A percentile compares a stretch with the other conserved stretches of the same genome.
phyloP scores from a whole-genome alignment of 148 eudicot genomes.

The Talinum fruticosum region DNA sequence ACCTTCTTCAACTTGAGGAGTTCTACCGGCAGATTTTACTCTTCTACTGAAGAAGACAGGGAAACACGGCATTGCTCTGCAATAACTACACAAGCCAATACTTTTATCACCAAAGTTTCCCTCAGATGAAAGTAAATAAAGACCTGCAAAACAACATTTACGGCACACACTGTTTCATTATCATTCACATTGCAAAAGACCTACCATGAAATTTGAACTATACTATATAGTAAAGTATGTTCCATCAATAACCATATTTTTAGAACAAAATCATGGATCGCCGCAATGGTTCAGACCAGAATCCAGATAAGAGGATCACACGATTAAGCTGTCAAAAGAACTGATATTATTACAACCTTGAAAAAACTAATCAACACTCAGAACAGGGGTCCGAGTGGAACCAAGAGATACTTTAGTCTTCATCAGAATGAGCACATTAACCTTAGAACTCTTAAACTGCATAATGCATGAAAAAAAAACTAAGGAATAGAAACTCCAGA shows the following conservation, averaged over 20 bases:
- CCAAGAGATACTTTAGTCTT: neutral
- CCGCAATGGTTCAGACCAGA: neutral
- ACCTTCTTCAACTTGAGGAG: constrained; percentile 34
- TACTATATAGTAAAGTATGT: neutral
- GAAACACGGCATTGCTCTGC: constrained; percentile 40
- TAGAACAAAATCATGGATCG: neutral
- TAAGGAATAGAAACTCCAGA: too few relatives aligned
- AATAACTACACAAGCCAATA: constrained; percentile 10
- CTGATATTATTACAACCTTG: neutral
- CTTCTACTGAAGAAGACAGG: constrained; percentile 27
- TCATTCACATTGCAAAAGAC: neutral
- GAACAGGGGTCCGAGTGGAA: neutral
- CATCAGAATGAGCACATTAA: too few relatives aligned
- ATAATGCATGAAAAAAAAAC: too few relatives aligned
- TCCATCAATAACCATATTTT: neutral
- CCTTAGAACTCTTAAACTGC: too few relatives aligned
- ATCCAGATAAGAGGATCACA: neutral
- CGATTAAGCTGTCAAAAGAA: neutral
- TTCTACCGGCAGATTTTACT: constrained; percentile 14
- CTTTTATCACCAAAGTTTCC: constrained; percentile 7
- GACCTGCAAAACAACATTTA: constrained; percentile 22
- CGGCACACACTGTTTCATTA: neutral
- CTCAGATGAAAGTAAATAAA: constrained; percentile 11
- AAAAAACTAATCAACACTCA: neutral
- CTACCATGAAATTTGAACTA: neutral